Evolutionary conservation across 2,329 filamentous ascomycete species (phyloP).

Genomic region (Paraphaeosphaeria minitans): DNA sequence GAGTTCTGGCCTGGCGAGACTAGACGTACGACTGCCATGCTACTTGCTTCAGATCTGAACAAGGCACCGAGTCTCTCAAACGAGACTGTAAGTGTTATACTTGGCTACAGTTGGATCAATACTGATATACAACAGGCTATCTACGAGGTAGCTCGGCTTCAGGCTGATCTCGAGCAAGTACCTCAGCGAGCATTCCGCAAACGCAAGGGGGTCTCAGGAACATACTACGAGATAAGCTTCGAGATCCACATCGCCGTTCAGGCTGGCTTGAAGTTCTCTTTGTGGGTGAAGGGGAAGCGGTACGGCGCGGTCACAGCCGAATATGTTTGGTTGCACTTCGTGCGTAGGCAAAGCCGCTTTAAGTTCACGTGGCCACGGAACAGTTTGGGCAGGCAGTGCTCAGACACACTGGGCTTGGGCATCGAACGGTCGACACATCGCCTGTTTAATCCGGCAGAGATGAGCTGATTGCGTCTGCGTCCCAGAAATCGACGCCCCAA

Average conservation of each 20-base stretch:
- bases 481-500: no score
- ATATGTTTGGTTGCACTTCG: slow-evolving; percentile 13
- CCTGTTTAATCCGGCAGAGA: no score
- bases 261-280: slow-evolving; percentile 25
- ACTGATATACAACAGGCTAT: slow-evolving; percentile 6
- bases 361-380: no score
- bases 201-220: neutral
- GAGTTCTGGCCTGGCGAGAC: slow-evolving; percentile 1
- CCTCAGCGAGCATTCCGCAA: slow-evolving; percentile 7
- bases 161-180: slow-evolving; percentile 18
- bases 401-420: no score
- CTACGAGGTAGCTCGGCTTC: slow-evolving; percentile 12
- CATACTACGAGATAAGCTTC: slow-evolving; percentile 7
- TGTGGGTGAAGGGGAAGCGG: slow-evolving; percentile 17
- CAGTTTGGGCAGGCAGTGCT: no score
- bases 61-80: slow-evolving; percentile 5
- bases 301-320: slow-evolving; percentile 25
- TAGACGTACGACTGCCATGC: neutral
- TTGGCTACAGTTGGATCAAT: neutral
- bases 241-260: slow-evolving; percentile 21
- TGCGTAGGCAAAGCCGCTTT: no score
- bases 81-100: slow-evolving; percentile 13
- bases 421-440: no score
- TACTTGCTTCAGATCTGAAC: slow-evolving; percentile 13
- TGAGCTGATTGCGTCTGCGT: no score